Percentiles rank a stretch among this genome's conserved stretches.
These are phyloP conservation scores for Pseudonitzschia multiseries DNA, from an alignment of 108 stramenopile species.

Conservation along the genomic window DNA sequence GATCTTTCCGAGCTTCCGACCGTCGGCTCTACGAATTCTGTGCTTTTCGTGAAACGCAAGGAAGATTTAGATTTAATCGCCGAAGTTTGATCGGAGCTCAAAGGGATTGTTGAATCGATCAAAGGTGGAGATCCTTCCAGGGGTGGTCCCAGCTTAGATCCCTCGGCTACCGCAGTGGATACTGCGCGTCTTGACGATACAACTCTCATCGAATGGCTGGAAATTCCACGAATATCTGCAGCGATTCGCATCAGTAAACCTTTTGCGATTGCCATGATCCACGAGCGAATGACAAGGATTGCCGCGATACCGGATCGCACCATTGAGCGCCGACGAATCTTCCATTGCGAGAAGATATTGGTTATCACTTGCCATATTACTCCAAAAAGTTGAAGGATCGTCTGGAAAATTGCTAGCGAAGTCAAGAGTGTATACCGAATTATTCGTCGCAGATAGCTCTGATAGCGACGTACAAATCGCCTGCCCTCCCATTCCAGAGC, in stretches of 20 bases:
- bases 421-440: not conserved
- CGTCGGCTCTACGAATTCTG: no score
- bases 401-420: not conserved
- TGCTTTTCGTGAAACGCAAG: not conserved
- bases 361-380: not conserved
- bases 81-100: not conserved
- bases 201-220: not conserved
- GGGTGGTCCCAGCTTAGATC: not conserved
- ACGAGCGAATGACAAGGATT: not conserved
- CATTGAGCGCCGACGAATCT: not conserved
- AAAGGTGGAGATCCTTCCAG: not conserved
- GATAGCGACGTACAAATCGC: conserved; percentile 60
- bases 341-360: not conserved
- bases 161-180: not conserved
- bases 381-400: not conserved
- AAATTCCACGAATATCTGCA: not conserved
- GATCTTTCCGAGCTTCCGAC: no score
- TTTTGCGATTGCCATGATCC: not conserved
- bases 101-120: not conserved
- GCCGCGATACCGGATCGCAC: not conserved
- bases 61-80: not conserved
- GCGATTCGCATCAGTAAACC: not conserved
- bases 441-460: conserved; percentile 8
- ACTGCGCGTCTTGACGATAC: not conserved
- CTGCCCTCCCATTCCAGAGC: conserved; percentile 83